These are phyloP conservation scores for Ceratobasidium sp. DNA, from an alignment of 1,284 basidiomycete species.

Conservation along the genomic window DNA sequence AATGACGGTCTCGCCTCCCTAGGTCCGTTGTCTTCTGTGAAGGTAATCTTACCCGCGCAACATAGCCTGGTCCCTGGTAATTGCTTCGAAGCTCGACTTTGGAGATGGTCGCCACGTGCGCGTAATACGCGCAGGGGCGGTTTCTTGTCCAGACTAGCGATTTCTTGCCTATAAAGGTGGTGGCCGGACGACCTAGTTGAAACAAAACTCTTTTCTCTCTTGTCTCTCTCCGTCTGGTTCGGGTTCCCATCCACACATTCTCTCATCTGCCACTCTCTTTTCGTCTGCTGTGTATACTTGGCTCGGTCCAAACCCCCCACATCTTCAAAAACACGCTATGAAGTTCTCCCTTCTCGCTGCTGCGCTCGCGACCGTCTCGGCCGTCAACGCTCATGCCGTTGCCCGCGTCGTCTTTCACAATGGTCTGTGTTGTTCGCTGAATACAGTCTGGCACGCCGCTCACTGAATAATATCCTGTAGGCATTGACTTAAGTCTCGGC, in stretches of 20 bases:
- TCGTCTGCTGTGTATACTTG: neutral
- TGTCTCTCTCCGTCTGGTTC: constrained; percentile 17
- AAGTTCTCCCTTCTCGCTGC: constrained; percentile 32
- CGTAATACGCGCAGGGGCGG: neutral
- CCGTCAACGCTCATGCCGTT: neutral
- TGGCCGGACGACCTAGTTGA: neutral
- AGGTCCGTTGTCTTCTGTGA: constrained; percentile 8
- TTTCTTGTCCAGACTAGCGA: neutral
- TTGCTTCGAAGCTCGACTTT: neutral
- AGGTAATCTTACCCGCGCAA: neutral
- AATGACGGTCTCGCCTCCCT: neutral
- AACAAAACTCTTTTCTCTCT: constrained; percentile 14
- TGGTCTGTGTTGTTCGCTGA: neutral
- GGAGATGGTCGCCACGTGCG: neutral
- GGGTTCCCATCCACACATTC: neutral
- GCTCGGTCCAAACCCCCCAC: neutral
- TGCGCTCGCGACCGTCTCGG: constrained; percentile 26
- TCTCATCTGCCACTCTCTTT: neutral
- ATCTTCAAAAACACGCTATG: constrained; percentile 5
- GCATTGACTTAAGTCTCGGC: constrained; percentile 22
- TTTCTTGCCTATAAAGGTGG: neutral
- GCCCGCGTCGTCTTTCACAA: constrained; percentile 1
- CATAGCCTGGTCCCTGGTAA: neutral
- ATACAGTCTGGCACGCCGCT: neutral
- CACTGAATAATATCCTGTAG: neutral